Conservation (phyloP, 2,329 filamentous ascomycete species). For the Botrytis galanthina region DNA sequence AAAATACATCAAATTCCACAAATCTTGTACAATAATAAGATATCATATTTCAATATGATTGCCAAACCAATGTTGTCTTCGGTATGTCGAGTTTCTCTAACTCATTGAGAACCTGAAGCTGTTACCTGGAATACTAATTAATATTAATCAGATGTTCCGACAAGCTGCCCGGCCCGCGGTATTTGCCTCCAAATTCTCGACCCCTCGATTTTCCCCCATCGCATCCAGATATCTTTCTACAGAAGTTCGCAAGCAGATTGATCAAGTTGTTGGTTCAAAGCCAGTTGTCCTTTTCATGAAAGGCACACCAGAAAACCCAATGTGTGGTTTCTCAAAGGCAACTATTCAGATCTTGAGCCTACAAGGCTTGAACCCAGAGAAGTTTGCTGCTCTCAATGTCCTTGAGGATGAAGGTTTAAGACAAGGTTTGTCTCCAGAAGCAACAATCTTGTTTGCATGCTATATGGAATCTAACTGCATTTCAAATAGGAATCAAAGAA, state of each 20-base stretch:
- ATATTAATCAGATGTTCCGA: slow-evolving; percentile 44
- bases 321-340: slow-evolving; percentile 94
- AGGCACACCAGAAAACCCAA: slow-evolving; percentile 90
- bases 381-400: slow-evolving; percentile 98
- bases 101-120: too few relatives aligned
- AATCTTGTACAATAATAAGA: slow-evolving; percentile 9
- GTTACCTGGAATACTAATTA: slow-evolving; percentile 19
- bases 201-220: slow-evolving; percentile 34
- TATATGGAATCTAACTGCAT: background rate
- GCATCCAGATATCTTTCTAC: slow-evolving; percentile 68
- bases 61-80: slow-evolving; percentile 35
- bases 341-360: slow-evolving; percentile 92
- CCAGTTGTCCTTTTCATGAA: slow-evolving; percentile 99
- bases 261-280: slow-evolving; percentile 81
- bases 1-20: slow-evolving; percentile 13
- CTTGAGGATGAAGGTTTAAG: slow-evolving; percentile 86
- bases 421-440: slow-evolving; percentile 55
- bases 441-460: background rate
- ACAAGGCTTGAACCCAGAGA: slow-evolving; percentile 90
- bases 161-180: slow-evolving; percentile 43
- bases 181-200: slow-evolving; percentile 34
- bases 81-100: slow-evolving; percentile 24
- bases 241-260: slow-evolving; percentile 78
- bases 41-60: slow-evolving; percentile 30
- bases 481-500: slow-evolving; percentile 81